phyloP scores from a whole-genome alignment of 805 yeast species.

The Yamadazyma olivae region DNA sequence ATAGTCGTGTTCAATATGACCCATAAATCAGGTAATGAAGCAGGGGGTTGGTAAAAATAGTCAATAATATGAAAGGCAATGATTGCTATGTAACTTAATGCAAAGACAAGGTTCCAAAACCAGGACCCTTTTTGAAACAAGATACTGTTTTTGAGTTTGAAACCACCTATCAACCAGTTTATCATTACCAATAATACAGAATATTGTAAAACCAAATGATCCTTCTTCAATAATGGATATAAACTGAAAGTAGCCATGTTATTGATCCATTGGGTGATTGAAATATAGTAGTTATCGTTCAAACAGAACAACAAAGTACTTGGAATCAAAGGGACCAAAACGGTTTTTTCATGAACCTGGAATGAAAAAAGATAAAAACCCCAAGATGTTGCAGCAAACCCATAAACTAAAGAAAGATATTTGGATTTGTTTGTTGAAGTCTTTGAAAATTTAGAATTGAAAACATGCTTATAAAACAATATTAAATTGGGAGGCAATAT shows the following conservation, averaged over 20 bases:
- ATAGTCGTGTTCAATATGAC: conserved; percentile 70
- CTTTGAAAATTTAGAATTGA: conserved; percentile 14
- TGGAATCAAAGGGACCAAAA: conserved; percentile 84
- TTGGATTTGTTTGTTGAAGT: conserved; percentile 13
- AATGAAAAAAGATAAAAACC: conserved; percentile 87
- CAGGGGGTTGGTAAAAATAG: conserved; percentile 47
- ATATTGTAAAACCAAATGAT: conserved; percentile 73
- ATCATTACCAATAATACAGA: conserved; percentile 56
- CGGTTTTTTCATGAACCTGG: conserved; percentile 95
- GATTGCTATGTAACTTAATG: conserved; percentile 40
- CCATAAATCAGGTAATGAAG: conserved; percentile 78
- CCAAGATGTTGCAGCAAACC: conserved; percentile 79
- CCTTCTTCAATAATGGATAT: conserved; percentile 82
- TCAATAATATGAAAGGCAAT: conserved; percentile 55
- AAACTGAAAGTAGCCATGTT: conserved; percentile 82
- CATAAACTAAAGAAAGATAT: conserved; percentile 45
- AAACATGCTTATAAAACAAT: conserved; percentile 35
- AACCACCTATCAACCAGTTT: conserved; percentile 30
- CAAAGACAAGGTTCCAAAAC: conserved; percentile 24
- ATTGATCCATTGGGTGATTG: conserved; percentile 82
- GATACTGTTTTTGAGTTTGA: conserved; percentile 14
- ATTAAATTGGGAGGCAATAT: conserved; percentile 29
- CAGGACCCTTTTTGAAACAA: conserved; percentile 21
- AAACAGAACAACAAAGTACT: conserved; percentile 62
- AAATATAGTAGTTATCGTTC: conserved; percentile 56